phyloP scores from a whole-genome alignment of 1,284 basidiomycete species.

The Jaminaea rosea region DNA sequence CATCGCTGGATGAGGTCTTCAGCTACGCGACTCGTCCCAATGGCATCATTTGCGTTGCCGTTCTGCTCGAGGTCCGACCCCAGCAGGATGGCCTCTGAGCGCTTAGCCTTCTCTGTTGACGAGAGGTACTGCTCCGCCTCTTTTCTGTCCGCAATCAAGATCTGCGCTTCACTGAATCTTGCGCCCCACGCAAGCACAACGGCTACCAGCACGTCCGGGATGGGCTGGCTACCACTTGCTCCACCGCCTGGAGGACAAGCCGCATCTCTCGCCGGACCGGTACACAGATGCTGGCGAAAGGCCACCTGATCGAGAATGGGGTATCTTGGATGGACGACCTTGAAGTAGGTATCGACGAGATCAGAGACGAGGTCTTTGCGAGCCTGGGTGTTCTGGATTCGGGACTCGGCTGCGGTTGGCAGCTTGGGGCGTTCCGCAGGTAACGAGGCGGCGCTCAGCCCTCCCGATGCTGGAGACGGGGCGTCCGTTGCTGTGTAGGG shows the following conservation, averaged over 20 bases:
- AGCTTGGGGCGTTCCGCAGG: background rate
- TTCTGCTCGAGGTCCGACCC: background rate
- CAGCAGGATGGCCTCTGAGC: background rate
- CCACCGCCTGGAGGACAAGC: too few species aligned
- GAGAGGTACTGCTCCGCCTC: conserved; percentile 51
- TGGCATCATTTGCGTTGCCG: background rate
- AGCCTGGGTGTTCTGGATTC: conserved; percentile 18
- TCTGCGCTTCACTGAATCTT: conserved; percentile 77
- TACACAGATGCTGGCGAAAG: conserved; percentile 9
- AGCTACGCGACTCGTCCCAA: conserved; percentile 64
- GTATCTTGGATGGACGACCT: conserved; percentile 25
- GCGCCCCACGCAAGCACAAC: conserved; percentile 85
- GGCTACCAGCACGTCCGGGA: conserved; percentile 66
- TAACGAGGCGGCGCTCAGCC: background rate
- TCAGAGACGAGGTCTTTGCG: conserved; percentile 26
- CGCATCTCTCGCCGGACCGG: background rate
- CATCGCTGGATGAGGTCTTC: conserved; percentile 60
- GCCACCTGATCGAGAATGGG: conserved; percentile 24
- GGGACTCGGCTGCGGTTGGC: conserved; percentile 11
- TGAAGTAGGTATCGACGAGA: conserved; percentile 31
- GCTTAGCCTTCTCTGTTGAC: conserved; percentile 1
- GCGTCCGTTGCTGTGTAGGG: background rate
- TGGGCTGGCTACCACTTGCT: conserved; percentile 3
- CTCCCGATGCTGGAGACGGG: background rate
- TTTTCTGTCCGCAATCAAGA: conserved; percentile 66